phyloP scores from a whole-genome alignment of 2,329 filamentous ascomycete genomes.

The Chalara sp. region DNA sequence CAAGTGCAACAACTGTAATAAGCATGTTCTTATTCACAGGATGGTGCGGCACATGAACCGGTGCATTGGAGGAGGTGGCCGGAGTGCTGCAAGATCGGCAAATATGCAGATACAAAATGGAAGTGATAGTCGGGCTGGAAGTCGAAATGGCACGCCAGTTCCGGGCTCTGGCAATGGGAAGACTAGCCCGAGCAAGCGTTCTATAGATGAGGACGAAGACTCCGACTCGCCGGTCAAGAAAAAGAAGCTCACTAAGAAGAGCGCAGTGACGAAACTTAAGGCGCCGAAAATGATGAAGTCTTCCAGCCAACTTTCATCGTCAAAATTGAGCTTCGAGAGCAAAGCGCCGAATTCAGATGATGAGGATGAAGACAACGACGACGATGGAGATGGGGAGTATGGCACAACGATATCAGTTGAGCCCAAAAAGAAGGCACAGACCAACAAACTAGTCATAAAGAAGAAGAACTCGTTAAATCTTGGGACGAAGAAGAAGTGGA shows the following conservation, averaged over 20 bases:
- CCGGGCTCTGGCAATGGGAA: conserved; percentile 12
- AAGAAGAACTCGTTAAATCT: conserved; percentile 4
- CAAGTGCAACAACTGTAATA: conserved; percentile 62
- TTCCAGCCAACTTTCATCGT: conserved; percentile 12
- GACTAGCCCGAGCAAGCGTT: conserved; percentile 25
- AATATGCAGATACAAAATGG: conserved; percentile 58
- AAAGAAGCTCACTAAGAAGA: conserved; percentile 24
- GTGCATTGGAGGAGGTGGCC: conserved; percentile 59
- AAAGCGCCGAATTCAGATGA: conserved; percentile 16
- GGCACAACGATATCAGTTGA: conserved; percentile 16
- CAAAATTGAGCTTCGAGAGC: conserved; percentile 20
- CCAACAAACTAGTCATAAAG: conserved; percentile 10
- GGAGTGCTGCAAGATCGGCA: conserved; percentile 55
- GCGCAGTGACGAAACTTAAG: conserved; percentile 18
- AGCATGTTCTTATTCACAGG: conserved; percentile 57
- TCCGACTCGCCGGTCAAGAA: conserved; percentile 24
- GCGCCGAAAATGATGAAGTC: conserved; percentile 18
- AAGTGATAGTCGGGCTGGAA: conserved; percentile 50
- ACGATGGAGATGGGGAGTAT: conserved; percentile 23
- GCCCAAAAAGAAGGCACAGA: conserved; percentile 18
- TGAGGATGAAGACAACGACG: conserved; percentile 19
- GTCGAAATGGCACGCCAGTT: conserved; percentile 54
- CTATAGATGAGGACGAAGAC: conserved; percentile 24
- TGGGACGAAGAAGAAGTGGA: conserved; percentile 12
- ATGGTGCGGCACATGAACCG: conserved; percentile 64